Evolutionary conservation across 768 basidiomycete genomes (phyloP).

Genomic region (Phlebiopsis flavidoalba): DNA sequence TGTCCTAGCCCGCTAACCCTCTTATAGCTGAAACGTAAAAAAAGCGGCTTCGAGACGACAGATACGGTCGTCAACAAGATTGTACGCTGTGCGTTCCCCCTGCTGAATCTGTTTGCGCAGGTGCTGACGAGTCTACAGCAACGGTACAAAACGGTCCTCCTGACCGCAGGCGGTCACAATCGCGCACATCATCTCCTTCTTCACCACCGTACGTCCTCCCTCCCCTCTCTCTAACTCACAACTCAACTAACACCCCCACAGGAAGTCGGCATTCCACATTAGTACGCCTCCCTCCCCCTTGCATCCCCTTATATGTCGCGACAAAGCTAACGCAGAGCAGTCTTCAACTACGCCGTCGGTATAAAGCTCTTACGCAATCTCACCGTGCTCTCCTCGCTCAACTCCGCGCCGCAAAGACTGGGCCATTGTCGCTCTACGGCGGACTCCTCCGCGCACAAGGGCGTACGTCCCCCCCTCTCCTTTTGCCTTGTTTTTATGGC

Average conservation of each 20-base stretch:
- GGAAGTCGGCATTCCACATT: slow-evolving; percentile 9
- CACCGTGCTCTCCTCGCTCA: slow-evolving; percentile 9
- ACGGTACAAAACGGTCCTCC: slow-evolving; percentile 9
- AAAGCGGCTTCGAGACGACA: slow-evolving; percentile 9
- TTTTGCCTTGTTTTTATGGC: too few species aligned
- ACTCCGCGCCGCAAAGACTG: slow-evolving; percentile 9
- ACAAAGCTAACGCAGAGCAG: neutral
- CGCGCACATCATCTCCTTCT: slow-evolving; percentile 7
- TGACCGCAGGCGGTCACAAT: slow-evolving; percentile 8
- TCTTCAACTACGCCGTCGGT: neutral
- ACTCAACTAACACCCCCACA: neutral
- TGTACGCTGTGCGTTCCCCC: slow-evolving; percentile 6
- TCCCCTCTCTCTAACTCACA: too few species aligned
- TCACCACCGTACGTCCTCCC: slow-evolving; percentile 3
- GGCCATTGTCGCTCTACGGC: slow-evolving; percentile 1
- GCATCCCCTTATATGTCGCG: too few species aligned
- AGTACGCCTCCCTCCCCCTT: neutral
- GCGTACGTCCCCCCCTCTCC: neutral
- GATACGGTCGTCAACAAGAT: slow-evolving; percentile 12
- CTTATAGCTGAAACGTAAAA: slow-evolving; percentile 9
- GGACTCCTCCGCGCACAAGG: neutral
- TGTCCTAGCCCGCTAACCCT: neutral
- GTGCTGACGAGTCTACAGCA: neutral
- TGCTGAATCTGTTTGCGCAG: neutral
- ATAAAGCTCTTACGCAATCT: slow-evolving; percentile 7